Evolutionary conservation across 2,329 filamentous ascomycete genomes (phyloP), one percentile per base, ranked within the genome.

Genomic region (Trichoderma guizhouense): DNA sequence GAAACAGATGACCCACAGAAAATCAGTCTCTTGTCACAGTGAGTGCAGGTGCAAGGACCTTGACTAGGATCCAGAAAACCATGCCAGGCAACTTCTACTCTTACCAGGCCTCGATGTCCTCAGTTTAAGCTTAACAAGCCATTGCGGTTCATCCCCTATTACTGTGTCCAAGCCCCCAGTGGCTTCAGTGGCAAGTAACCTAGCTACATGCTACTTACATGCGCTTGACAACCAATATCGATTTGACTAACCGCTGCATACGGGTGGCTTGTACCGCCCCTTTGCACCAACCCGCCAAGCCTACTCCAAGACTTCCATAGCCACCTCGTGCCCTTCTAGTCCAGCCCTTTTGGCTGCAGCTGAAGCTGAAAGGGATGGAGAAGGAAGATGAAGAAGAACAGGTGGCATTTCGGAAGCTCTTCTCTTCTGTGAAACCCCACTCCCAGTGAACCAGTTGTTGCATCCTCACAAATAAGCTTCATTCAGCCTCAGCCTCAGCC

Each of bases 121-220:
- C 28, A 11, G 28, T 62, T 69, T 62, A 69, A 62, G 67, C 39
- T 69, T 62, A 69, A 53, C 55, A 62, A 24, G 28, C 57, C 57
- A 30, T 34, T 34, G 21, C 55, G n/a, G 28, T 39, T 43, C 26
- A 61, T 34, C 66, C 66, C 28, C n/a, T 53, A 34, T 24, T 34
- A 21, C 7, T 43, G 57, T 28, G 14, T 24, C 8, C 24, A 58
- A 24, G 21, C 64, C 51, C 9, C 32, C 18, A 21, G 57, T 60
- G 57, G 57, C 57, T 60, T 60, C 57, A 60, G 57, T 21, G 57
- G 57, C 57, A 60, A n/a, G 30, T 14, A 21, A n/a, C 28, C 3
- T 34, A 60, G 28, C n/a, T 14, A 30, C 32, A 32, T 18, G 55
- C 15, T n/a, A 60, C 55, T 21, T n/a, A 15, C 18, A 43, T 18